A percentile compares a stretch with the other conserved stretches of the same genome.
phyloP scores from a whole-genome alignment of 148 eudicot species.

The Nyssa sinensis region DNA sequence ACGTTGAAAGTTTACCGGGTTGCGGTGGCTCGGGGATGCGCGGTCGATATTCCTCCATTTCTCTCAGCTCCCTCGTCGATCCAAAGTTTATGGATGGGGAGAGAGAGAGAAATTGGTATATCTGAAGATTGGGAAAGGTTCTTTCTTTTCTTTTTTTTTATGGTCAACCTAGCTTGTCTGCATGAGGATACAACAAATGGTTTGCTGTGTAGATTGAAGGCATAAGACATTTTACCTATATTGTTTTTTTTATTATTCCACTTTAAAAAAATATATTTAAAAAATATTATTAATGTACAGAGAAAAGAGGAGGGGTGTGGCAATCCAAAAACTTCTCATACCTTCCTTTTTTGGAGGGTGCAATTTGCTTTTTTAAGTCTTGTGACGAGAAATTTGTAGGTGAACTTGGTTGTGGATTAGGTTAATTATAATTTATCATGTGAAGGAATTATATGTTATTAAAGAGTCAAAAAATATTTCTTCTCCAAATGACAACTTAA shows the following conservation, averaged over 20 bases:
- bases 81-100: neutral
- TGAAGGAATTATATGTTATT: too few species aligned
- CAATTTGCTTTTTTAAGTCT: neutral
- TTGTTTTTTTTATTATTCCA: neutral
- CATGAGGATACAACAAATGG: neutral
- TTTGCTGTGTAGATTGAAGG: neutral
- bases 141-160: too few species aligned
- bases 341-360: neutral
- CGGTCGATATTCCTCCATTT: conserved; percentile 1
- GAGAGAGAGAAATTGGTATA: neutral
- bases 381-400: too few species aligned
- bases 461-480: too few species aligned
- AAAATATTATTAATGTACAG: neutral
- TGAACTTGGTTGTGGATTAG: too few species aligned
- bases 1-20: conserved; percentile 2
- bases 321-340: neutral
- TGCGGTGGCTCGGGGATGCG: neutral
- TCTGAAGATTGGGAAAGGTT: too few species aligned
- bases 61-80: neutral
- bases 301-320: neutral
- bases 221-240: neutral
- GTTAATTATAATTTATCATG: too few species aligned
- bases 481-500: too few species aligned
- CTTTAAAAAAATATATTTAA: too few species aligned
- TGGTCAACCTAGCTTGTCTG: neutral